Evolutionary conservation across 1,284 basidiomycete species (phyloP).

Genomic region (Ganoderma multipileum): DNA sequence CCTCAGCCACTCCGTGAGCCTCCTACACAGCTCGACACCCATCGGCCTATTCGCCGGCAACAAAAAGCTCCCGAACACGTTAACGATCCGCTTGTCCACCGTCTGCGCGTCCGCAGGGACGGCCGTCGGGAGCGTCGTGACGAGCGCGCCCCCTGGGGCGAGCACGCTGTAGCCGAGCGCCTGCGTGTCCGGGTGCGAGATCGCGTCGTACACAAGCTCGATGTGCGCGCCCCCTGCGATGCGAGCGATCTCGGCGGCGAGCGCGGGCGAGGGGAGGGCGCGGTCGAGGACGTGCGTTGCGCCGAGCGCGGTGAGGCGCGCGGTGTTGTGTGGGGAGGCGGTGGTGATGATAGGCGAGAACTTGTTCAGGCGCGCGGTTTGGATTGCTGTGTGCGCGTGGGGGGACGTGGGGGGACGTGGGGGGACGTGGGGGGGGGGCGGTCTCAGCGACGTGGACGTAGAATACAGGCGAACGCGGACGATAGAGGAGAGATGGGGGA

Average conservation of each 20-base stretch:
- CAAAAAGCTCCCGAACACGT: neutral
- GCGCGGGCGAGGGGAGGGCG: constrained; percentile 22
- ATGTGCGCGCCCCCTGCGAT: constrained; percentile 31
- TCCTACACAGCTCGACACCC: neutral
- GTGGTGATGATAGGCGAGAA: constrained; percentile 46
- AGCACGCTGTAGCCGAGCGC: constrained; percentile 36
- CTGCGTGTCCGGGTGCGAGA: constrained; percentile 30
- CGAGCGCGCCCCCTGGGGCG: constrained; percentile 33
- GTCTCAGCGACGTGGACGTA: neutral
- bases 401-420: neutral
- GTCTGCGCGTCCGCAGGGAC: neutral
- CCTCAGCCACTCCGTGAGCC: neutral
- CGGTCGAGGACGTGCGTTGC: constrained; percentile 47
- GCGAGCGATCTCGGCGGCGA: constrained; percentile 29
- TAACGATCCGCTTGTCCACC: neutral
- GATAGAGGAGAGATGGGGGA: constrained; percentile 18
- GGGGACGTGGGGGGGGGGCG: neutral
- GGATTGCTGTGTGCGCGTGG: constrained; percentile 38
- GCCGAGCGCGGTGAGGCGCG: constrained; percentile 42
- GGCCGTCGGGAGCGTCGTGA: constrained; percentile 20
- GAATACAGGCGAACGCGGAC: constrained; percentile 10
- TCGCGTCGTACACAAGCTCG: constrained; percentile 37
- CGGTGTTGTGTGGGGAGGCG: constrained; percentile 42
- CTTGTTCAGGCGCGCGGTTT: constrained; percentile 44
- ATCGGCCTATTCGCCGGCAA: neutral